Evolutionary conservation across 306 rosid species (phyloP), one percentile per base, ranked within the genome.

Genomic region (Trichosanthes cucumerina): DNA sequence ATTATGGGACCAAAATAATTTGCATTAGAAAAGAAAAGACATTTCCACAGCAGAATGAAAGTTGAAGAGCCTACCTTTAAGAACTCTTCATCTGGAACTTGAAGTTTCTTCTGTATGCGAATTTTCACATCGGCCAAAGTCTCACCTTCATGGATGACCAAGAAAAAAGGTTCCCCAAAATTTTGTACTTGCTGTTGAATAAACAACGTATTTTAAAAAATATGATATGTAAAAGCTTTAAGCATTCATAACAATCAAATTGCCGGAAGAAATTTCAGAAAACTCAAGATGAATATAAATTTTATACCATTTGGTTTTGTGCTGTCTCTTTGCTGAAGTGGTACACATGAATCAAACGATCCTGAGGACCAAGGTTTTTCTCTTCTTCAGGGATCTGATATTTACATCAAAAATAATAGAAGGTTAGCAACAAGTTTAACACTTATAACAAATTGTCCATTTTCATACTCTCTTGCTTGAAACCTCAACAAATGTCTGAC

Each of bases 161-260:
- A 86, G 82, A 95, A 88, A 83, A 95, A 92, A 39, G 99, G 97
- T 82, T 95, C 97, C 68, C 99, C 99, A 12, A 95, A 92, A 76
- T 95, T 92, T 81, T 95, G 97, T 59, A 95, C 87, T 82, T 91
- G 98, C 97, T 90, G 92, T 78, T 43, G 9, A 53, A 47, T 59
- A 77, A 52, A 47, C 53, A 80, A 78, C 24, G 74, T 57, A 59
- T 23, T 78, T 12, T 36, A 43, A 52, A 73, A 49, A 36, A 15
- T n/a, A 15, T 19, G 31, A 38, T 23, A 54, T 9, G n/a, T 8
- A 54, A 76, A 34, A 36, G 69, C 50, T 36, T 53, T 18, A 38
- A 4, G 31, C 31, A 52, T 53, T 7, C 6, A 8, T 21, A 49
- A 73, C 9, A 64, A 64, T 65, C 73, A 15, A 18, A 23, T 73